Evolutionary conservation across 176 grass and related monocot species (phyloP).

Genomic region (Alloteropsis semialata): DNA sequence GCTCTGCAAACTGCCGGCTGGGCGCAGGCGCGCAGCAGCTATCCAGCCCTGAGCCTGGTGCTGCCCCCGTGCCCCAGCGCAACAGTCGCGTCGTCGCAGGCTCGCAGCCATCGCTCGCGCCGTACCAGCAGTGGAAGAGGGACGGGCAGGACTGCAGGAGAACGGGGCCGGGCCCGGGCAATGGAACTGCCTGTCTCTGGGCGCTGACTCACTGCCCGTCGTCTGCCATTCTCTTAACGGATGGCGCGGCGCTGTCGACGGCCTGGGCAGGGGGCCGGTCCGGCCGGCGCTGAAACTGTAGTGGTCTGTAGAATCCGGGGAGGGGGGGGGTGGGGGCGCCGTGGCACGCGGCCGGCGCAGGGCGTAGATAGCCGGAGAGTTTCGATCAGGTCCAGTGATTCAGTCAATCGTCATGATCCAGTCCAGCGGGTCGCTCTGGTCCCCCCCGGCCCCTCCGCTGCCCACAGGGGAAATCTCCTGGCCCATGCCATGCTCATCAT

Average conservation of each 20-base stretch:
- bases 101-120: no score
- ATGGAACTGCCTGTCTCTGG: no score
- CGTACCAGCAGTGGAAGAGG: neutral
- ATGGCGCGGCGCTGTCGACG: constrained; percentile 41
- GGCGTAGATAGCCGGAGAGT: no score
- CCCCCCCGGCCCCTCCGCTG: no score
- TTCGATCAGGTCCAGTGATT: neutral
- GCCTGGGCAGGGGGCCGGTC: neutral
- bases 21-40: neutral
- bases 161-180: no score
- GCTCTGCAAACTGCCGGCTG: neutral
- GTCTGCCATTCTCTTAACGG: no score
- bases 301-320: neutral
- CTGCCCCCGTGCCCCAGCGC: neutral
- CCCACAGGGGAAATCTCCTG: neutral
- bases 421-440: neutral
- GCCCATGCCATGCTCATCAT: neutral
- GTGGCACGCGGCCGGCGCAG: no score
- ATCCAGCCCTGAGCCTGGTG: no score
- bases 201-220: no score
- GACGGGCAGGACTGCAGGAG: neutral
- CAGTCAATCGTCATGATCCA: constrained; percentile 27
- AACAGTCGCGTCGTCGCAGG: no score
- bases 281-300: constrained; percentile 12
- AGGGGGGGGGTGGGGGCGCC: neutral